Conservation (phyloP, 441 rosid genomes). For the Bruguiera hainesii region DNA sequence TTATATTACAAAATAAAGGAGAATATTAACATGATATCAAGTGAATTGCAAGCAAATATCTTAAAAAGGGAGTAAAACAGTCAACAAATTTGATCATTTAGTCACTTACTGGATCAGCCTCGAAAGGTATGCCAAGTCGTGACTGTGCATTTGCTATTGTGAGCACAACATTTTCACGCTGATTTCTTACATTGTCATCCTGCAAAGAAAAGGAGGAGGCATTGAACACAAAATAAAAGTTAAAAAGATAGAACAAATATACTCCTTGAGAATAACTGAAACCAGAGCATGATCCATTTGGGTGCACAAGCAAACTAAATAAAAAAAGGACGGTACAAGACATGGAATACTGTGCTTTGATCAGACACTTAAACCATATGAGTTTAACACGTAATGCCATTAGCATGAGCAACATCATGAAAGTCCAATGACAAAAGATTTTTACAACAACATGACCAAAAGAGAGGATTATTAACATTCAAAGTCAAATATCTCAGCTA, state of each 20-base stretch:
- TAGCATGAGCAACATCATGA: no score
- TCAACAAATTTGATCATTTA: slow-evolving; percentile 13
- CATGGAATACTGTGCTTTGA: no score
- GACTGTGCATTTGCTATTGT: slow-evolving; percentile 88
- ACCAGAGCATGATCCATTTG: neutral
- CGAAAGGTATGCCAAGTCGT: slow-evolving; percentile 59
- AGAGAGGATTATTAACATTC: no score
- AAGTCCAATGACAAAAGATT: no score
- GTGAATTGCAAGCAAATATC: neutral
- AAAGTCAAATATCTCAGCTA: neutral
- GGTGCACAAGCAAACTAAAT: no score
- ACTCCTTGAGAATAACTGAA: neutral
- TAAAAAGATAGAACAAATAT: slow-evolving; percentile 1
- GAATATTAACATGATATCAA: neutral
- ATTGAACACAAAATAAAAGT: neutral
- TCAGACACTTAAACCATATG: no score
- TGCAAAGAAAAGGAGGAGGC: slow-evolving; percentile 30
- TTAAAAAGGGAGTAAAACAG: neutral
- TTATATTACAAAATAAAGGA: neutral
- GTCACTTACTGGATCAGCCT: slow-evolving; percentile 81
- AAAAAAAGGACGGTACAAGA: no score
- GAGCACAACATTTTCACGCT: slow-evolving; percentile 93
- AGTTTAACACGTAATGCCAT: no score
- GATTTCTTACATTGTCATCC: slow-evolving; percentile 93
- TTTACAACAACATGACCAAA: no score